Percentiles rank a stretch among this genome's conserved stretches.
Conservation (phyloP, 1,139 yeast genomes). For the Suhomyces bribrorum region DNA sequence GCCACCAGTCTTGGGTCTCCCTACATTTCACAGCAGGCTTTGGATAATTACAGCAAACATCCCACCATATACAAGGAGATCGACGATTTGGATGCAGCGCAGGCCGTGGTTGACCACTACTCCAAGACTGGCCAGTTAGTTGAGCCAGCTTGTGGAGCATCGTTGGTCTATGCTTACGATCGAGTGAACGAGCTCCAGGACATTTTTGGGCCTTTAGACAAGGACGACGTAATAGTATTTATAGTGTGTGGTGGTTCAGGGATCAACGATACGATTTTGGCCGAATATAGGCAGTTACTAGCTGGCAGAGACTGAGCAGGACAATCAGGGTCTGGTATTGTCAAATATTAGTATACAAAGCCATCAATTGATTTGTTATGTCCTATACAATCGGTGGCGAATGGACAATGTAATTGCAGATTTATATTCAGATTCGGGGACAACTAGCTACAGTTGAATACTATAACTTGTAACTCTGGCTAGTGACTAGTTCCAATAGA, state of each 20-base stretch:
- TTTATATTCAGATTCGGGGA: too few species aligned
- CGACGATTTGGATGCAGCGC: slow-evolving; percentile 39
- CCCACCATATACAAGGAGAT: slow-evolving; percentile 25
- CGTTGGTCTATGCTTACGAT: slow-evolving; percentile 27
- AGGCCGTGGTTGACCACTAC: slow-evolving; percentile 30
- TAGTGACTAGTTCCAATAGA: too few species aligned
- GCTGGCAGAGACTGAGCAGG: too few species aligned
- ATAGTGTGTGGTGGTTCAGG: slow-evolving; percentile 47
- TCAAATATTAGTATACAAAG: too few species aligned
- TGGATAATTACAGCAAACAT: slow-evolving; percentile 27
- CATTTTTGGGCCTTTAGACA: slow-evolving; percentile 23
- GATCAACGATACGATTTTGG: slow-evolving; percentile 10
- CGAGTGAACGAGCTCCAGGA: slow-evolving; percentile 23
- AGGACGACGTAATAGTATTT: slow-evolving; percentile 36
- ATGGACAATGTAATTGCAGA: too few species aligned
- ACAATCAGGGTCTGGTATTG: too few species aligned
- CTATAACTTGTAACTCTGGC: too few species aligned
- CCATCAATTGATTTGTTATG: too few species aligned
- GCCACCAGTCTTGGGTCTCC: slow-evolving; percentile 47
- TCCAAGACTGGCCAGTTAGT: slow-evolving; percentile 27
- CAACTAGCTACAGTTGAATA: too few species aligned
- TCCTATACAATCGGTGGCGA: too few species aligned
- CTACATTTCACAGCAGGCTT: slow-evolving; percentile 32
- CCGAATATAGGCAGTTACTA: slow-evolving; percentile 5
- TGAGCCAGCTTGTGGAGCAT: slow-evolving; percentile 50